Base-by-base conservation (phyloP, 257 asterid genomes). In the Solanum sparsipilum region DNA sequence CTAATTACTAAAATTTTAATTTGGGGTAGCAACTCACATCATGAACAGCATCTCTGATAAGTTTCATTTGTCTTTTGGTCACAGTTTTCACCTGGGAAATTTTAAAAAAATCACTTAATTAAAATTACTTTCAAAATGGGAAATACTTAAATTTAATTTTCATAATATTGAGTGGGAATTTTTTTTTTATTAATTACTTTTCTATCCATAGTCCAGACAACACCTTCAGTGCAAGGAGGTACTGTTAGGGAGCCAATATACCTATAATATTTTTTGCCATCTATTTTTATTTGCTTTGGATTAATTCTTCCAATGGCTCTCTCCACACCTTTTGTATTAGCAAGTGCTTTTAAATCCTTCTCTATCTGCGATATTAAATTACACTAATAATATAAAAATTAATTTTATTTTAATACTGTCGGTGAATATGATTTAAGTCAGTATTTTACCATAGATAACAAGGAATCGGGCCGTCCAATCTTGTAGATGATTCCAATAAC, bases 211-310 rank as follows among this genome's bases (percentile, higher is more conserved):
- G 96, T 91, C 98, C 98, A 95, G 1, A 68, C 41, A 56, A 94
- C 85, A 85, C 89, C 75, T 70, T 93, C 89, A 12, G 95, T 91
- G 87, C 98, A 95, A 10, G 98, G 98, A 70, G 98, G 98, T 20
- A 86, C 82, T 0, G 98, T 95, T 31, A 95, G 94, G 7, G 98
- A 95, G 18, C 98, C 98, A 46, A 90, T 85, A 86, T 93, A 94
- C 25, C 96, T 90, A n/a, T 90, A 95, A 78, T 95, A 94, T 32
- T 89, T 90, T 58, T 92, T 88, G 79, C 95, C 90, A 23, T 92
- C 94, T 5, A 93, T 36, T 60, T 92, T 89, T 25, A 95, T 87
- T 7, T 35, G 70, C 11, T 87, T 74, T 1, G 97, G 96, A 83
- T 93, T 75, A 20, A 94, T 31, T 2, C 73, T 34, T 7, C 96